These are phyloP conservation scores for Termitomyces sp. DNA, from an alignment of 768 basidiomycete genomes.

Conservation along the genomic window DNA sequence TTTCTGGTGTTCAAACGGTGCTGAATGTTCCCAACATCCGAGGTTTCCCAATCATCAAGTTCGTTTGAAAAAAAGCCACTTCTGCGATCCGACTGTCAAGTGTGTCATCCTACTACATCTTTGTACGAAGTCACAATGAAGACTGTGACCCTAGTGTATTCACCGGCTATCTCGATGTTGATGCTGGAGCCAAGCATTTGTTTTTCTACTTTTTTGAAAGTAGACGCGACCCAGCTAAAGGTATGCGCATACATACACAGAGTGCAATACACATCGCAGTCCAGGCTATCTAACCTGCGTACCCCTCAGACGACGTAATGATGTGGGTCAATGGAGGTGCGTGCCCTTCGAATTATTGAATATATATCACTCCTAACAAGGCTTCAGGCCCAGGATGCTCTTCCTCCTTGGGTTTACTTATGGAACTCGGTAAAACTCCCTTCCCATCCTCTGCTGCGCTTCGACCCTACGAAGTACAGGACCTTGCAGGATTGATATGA, in stretches of 20 bases:
- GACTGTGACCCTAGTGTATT: slow-evolving; percentile 25
- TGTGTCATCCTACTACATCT: slow-evolving; percentile 20
- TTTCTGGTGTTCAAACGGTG: slow-evolving; percentile 7
- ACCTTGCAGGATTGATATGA: slow-evolving; percentile 52
- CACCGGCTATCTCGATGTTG: slow-evolving; percentile 38
- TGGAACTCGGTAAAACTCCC: slow-evolving; percentile 63
- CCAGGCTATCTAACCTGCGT: neutral
- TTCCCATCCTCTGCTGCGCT: neutral
- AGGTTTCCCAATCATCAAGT: slow-evolving; percentile 50
- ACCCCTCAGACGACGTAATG: slow-evolving; percentile 50
- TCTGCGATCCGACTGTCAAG: slow-evolving; percentile 66
- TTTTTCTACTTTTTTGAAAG: slow-evolving; percentile 81
- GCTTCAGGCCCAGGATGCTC: slow-evolving; percentile 51
- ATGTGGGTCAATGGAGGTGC: slow-evolving; percentile 69
- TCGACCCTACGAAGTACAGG: slow-evolving; percentile 16
- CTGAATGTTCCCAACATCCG: slow-evolving; percentile 29
- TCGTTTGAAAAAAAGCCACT: slow-evolving; percentile 56
- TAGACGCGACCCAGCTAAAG: slow-evolving; percentile 49
- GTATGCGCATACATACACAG: slow-evolving; percentile 23
- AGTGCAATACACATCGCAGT: slow-evolving; percentile 18
- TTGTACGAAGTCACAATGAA: neutral
- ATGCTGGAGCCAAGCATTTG: slow-evolving; percentile 53
- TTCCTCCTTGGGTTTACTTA: slow-evolving; percentile 58
- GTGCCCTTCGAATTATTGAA: neutral
- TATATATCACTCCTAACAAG: neutral